Conservation (phyloP, 176 grass and related monocot genomes). For the Zoysia pacifica region DNA sequence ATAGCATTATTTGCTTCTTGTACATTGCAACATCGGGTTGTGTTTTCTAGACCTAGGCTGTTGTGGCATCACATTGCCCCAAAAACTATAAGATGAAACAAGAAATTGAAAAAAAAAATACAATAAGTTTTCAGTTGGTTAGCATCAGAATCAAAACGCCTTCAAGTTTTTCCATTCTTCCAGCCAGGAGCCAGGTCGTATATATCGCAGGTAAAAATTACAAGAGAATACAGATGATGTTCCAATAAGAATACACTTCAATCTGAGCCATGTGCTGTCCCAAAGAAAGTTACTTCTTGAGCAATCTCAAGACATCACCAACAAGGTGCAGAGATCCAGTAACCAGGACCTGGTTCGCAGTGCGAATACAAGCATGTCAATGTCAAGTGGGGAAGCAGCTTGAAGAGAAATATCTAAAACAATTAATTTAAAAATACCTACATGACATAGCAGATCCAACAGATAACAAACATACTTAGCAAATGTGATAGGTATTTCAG, state of each 20-base stretch:
- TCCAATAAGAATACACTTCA: conserved; percentile 24
- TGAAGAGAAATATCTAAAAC: conserved; percentile 5
- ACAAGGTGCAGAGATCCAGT: conserved; percentile 80
- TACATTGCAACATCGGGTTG: conserved; percentile 28
- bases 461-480: conserved; percentile 11
- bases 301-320: conserved; percentile 69
- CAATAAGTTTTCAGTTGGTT: conserved; percentile 18
- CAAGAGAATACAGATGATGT: not conserved
- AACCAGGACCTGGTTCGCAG: conserved; percentile 62
- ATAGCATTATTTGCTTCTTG: conserved; percentile 29
- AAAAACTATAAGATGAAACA: not conserved
- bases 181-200: conserved; percentile 35
- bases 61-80: conserved; percentile 1
- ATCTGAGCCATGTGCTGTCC: conserved; percentile 25
- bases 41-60: conserved; percentile 18
- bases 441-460: not conserved
- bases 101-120: conserved; percentile 31
- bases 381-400: conserved; percentile 28
- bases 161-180: conserved; percentile 28
- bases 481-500: conserved; percentile 4
- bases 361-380: conserved; percentile 41
- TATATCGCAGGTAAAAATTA: conserved; percentile 21
- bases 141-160: conserved; percentile 22
- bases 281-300: conserved; percentile 52
- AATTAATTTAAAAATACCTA: not conserved